Conservation (phyloP, 2,329 filamentous ascomycete genomes). For the Fusarium luffae region DNA sequence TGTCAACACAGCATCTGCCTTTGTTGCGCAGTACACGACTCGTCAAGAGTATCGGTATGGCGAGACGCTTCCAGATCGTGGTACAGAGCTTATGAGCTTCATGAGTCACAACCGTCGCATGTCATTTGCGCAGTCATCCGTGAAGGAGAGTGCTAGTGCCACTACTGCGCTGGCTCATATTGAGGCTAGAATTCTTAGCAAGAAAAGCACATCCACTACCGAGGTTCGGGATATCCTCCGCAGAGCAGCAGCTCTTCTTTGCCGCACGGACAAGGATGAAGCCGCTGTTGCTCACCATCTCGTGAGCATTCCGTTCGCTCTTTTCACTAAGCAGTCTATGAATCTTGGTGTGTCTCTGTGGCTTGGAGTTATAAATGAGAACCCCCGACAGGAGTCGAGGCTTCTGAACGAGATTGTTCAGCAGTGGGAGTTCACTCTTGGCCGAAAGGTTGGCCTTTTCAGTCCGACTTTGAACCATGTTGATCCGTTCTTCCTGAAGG, state of each 20-base stretch:
- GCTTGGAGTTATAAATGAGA: constrained; percentile 97
- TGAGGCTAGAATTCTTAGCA: constrained; percentile 74
- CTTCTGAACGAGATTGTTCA: constrained; percentile 88
- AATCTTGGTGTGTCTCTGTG: constrained; percentile 95
- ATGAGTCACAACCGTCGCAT: constrained; percentile 65
- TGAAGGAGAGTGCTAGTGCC: constrained; percentile 67
- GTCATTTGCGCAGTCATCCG: constrained; percentile 63
- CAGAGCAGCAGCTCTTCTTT: constrained; percentile 86
- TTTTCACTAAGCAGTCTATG: constrained; percentile 95
- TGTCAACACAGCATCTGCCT: constrained; percentile 94
- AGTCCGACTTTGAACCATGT: constrained; percentile 75
- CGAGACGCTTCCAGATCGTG: constrained; percentile 76
- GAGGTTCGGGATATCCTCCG: constrained; percentile 86
- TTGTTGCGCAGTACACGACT: constrained; percentile 96
- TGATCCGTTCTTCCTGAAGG: constrained; percentile 90
- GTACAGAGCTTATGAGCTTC: constrained; percentile 71
- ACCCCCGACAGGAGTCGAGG: constrained; percentile 85
- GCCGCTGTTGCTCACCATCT: constrained; percentile 85
- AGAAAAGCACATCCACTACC: constrained; percentile 75
- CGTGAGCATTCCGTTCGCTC: constrained; percentile 89
- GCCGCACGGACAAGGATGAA: constrained; percentile 78
- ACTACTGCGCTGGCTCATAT: constrained; percentile 77
- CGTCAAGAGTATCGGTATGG: constrained; percentile 95
- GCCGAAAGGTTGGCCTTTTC: constrained; percentile 84
- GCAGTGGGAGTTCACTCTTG: constrained; percentile 88